phyloP scores from a whole-genome alignment of 257 asterid genomes.

The Lantana camara region DNA sequence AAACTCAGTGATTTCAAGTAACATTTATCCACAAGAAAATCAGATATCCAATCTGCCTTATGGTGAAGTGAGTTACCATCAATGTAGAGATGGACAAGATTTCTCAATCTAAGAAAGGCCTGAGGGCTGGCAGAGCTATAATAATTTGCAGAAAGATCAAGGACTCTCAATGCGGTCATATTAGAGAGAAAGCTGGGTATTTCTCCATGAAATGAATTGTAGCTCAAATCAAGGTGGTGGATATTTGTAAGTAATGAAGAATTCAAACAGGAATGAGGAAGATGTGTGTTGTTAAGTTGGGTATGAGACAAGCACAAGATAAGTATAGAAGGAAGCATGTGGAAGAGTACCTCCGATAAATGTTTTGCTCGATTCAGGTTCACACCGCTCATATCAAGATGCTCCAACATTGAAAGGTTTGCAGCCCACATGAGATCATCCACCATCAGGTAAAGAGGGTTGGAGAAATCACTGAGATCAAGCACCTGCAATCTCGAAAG shows the following conservation, averaged over 20 bases:
- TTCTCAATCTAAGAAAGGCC: neutral
- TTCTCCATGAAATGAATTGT: neutral
- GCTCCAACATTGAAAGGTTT: neutral
- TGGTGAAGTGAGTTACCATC: neutral
- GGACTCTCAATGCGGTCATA: neutral
- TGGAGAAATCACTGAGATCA: neutral
- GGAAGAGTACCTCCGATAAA: neutral
- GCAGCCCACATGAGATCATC: neutral
- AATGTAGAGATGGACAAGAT: neutral
- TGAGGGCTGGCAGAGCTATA: neutral
- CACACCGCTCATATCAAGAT: neutral
- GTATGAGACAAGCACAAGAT: neutral
- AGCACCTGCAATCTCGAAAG: neutral
- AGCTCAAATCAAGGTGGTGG: neutral
- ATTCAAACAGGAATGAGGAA: neutral
- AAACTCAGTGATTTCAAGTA: slow-evolving; percentile 8
- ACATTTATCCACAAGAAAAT: neutral
- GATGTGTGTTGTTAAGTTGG: neutral
- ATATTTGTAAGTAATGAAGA: neutral
- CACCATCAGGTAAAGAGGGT: no score
- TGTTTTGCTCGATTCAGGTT: neutral
- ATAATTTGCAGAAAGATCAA: neutral
- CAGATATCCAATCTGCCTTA: neutral
- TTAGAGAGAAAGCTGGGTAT: neutral
- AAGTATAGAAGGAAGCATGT: neutral